Conservation (phyloP, 1,284 basidiomycete species). For the Pisolithus thermaeus region DNA sequence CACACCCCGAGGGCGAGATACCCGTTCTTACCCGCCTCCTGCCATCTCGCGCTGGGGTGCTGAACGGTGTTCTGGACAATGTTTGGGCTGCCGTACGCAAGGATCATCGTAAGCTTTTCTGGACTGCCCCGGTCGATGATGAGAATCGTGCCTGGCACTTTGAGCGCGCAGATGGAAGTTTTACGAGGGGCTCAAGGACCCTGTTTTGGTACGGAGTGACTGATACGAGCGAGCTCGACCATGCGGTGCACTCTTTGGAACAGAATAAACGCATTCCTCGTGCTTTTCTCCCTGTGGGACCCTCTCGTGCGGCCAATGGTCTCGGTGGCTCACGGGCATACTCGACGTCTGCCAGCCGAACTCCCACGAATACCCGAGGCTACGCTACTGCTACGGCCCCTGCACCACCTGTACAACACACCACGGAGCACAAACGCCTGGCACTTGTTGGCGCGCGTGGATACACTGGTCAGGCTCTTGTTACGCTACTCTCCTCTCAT, state of each 20-base stretch:
- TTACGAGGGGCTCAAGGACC: constrained; percentile 88
- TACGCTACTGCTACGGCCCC: constrained; percentile 53
- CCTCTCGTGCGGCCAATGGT: constrained; percentile 47
- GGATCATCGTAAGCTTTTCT: constrained; percentile 93
- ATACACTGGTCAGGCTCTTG: constrained; percentile 92
- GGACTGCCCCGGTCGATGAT: constrained; percentile 84
- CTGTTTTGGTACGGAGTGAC: constrained; percentile 98
- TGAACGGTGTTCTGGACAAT: constrained; percentile 96
- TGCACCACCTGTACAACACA: constrained; percentile 26
- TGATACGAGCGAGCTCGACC: constrained; percentile 91
- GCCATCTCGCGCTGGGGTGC: constrained; percentile 79
- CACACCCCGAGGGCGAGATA: constrained; percentile 84
- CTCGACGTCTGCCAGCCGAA: constrained; percentile 64
- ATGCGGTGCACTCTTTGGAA: constrained; percentile 79
- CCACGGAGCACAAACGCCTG: constrained; percentile 75
- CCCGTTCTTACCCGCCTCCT: constrained; percentile 94
- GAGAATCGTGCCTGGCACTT: constrained; percentile 98
- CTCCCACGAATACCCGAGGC: constrained; percentile 48
- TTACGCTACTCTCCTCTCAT: constrained; percentile 79
- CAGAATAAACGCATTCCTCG: constrained; percentile 81
- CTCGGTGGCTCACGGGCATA: constrained; percentile 50
- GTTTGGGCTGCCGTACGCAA: constrained; percentile 95
- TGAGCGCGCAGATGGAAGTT: constrained; percentile 95
- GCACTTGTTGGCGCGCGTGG: constrained; percentile 94
- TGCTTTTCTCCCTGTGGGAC: constrained; percentile 88